Evolutionary conservation across 805 yeast species (phyloP).

Genomic region (Maudiozyma serrabonitensis): DNA sequence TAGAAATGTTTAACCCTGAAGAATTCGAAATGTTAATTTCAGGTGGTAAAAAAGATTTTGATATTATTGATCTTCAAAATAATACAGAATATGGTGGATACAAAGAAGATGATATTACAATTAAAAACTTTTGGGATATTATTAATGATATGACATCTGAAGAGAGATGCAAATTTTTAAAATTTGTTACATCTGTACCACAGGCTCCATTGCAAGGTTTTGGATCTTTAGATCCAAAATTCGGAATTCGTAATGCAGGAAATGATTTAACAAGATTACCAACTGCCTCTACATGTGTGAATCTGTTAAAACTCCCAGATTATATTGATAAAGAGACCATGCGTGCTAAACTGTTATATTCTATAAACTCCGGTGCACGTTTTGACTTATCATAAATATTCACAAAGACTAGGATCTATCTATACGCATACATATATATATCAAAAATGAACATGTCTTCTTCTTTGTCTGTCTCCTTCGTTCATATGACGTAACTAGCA

Average conservation of each 20-base stretch:
- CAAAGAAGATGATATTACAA: slow-evolving; percentile 44
- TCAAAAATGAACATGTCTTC: too few species aligned
- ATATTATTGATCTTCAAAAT: slow-evolving; percentile 55
- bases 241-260: slow-evolving; percentile 72
- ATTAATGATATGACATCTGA: slow-evolving; percentile 53
- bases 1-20: slow-evolving; percentile 71
- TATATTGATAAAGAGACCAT: slow-evolving; percentile 53
- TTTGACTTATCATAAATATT: slow-evolving; percentile 61
- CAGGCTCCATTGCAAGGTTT: slow-evolving; percentile 89
- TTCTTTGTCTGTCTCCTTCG: too few species aligned
- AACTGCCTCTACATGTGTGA: slow-evolving; percentile 89
- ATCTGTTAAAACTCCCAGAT: slow-evolving; percentile 76
- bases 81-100: slow-evolving; percentile 64
- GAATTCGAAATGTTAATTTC: slow-evolving; percentile 81
- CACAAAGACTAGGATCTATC: too few species aligned
- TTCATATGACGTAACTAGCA: too few species aligned
- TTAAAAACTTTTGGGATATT: slow-evolving; percentile 64
- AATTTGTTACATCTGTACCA: slow-evolving; percentile 88
- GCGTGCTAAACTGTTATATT: slow-evolving; percentile 56
- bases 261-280: slow-evolving; percentile 53
- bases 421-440: background rate
- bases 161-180: slow-evolving; percentile 59
- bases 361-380: slow-evolving; percentile 77
- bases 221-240: slow-evolving; percentile 57
- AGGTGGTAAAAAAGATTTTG: slow-evolving; percentile 63